These are phyloP conservation scores for Onygenales sp. DNA, from an alignment of 2,329 filamentous ascomycete species.

Conservation along the genomic window DNA sequence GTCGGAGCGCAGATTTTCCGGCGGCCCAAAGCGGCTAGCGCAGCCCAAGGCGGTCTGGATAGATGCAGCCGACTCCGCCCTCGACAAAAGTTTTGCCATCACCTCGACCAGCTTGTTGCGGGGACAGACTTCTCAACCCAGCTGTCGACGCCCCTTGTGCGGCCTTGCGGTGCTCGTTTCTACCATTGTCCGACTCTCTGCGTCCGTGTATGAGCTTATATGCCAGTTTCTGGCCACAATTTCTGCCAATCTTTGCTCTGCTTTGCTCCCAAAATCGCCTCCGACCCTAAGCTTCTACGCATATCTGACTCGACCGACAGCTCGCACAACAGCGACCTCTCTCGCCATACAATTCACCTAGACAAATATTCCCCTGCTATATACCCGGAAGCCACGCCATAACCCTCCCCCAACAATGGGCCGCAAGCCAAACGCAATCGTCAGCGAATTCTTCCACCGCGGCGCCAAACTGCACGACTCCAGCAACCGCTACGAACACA, in stretches of 20 bases:
- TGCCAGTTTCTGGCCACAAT: neutral
- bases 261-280: neutral
- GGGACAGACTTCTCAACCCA: neutral
- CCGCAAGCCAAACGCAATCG: slow-evolving; percentile 72
- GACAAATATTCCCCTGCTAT: neutral
- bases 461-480: slow-evolving; percentile 79
- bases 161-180: neutral
- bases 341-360: neutral
- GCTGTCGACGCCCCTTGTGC: neutral
- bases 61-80: slow-evolving; percentile 1
- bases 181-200: neutral
- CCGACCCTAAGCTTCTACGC: neutral
- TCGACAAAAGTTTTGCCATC: slow-evolving; percentile 4
- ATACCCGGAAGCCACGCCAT: slow-evolving; percentile 14
- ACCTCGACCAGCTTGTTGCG: neutral
- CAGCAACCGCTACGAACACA: slow-evolving; percentile 86
- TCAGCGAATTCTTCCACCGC: slow-evolving; percentile 79
- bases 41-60: neutral
- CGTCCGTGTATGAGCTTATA: neutral
- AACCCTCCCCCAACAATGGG: slow-evolving; percentile 48
- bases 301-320: neutral
- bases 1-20: neutral
- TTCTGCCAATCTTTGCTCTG: neutral
- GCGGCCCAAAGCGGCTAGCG: neutral
- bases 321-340: neutral